A percentile compares a stretch with the other conserved stretches of the same genome.
Conservation (phyloP, 441 rosid species). For the California macrophylla region DNA sequence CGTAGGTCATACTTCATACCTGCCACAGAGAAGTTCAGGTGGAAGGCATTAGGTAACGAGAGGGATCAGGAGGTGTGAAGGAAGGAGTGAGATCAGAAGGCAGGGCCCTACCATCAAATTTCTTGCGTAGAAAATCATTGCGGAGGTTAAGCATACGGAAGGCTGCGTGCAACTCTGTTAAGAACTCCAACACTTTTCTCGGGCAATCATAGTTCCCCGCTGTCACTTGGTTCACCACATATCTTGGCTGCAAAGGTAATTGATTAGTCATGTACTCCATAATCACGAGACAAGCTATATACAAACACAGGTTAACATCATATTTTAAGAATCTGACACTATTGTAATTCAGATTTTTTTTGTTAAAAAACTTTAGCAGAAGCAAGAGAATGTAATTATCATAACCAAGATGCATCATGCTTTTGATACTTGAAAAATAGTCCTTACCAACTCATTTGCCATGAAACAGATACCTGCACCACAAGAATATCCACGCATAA, state of each 20-base stretch:
- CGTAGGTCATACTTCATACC: constrained; percentile 77
- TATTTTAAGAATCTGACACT: too few relatives aligned
- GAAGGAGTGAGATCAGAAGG: background rate
- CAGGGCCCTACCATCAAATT: constrained; percentile 68
- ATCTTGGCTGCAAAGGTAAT: constrained; percentile 62
- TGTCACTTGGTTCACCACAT: constrained; percentile 82
- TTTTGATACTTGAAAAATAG: constrained; percentile 6
- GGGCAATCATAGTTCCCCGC: constrained; percentile 92
- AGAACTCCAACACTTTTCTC: constrained; percentile 68
- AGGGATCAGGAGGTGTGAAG: background rate
- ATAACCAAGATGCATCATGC: background rate
- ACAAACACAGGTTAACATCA: too few relatives aligned
- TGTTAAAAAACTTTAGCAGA: background rate
- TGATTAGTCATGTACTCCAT: background rate
- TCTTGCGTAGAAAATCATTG: constrained; percentile 91
- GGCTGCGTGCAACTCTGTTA: constrained; percentile 80
- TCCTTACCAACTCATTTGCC: constrained; percentile 86
- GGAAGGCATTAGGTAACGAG: background rate
- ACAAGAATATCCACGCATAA: constrained; percentile 14
- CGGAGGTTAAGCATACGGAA: constrained; percentile 92
- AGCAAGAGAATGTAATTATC: too few relatives aligned
- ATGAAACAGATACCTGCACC: constrained; percentile 84
- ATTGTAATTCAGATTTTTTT: too few relatives aligned
- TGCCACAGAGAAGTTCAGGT: constrained; percentile 16
- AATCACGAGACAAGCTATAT: background rate